Conservation (phyloP, 2,329 filamentous ascomycete species). For the Cladosporium colombiae region DNA sequence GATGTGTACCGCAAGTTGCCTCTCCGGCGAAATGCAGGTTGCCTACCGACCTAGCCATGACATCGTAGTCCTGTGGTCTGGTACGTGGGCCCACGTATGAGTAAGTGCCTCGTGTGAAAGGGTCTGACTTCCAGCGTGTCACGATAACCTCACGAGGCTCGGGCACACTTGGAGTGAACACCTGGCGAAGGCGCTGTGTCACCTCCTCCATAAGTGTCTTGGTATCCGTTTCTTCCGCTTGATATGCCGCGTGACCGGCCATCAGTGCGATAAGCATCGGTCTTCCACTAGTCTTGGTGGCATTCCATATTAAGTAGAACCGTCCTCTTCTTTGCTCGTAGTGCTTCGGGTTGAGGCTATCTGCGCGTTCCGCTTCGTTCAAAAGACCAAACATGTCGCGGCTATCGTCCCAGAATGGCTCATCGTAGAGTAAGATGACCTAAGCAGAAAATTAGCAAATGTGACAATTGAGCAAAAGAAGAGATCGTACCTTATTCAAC, state of each 20-base stretch:
- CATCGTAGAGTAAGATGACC: slow-evolving; percentile 82
- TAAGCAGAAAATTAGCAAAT: slow-evolving; percentile 30
- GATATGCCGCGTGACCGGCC: slow-evolving; percentile 90
- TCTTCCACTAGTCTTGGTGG: slow-evolving; percentile 82
- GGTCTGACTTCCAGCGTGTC: slow-evolving; percentile 88
- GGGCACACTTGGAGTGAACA: slow-evolving; percentile 70
- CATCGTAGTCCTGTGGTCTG: slow-evolving; percentile 83
- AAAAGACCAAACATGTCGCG: slow-evolving; percentile 94
- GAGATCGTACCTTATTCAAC: slow-evolving; percentile 72
- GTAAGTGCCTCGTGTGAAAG: slow-evolving; percentile 91
- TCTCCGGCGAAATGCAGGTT: slow-evolving; percentile 95
- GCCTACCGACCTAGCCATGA: slow-evolving; percentile 80
- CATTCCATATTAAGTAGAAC: slow-evolving; percentile 98
- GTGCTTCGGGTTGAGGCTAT: slow-evolving; percentile 75
- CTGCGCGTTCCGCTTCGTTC: slow-evolving; percentile 67
- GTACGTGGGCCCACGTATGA: slow-evolving; percentile 88
- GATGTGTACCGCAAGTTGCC: slow-evolving; percentile 92
- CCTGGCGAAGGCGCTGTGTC: slow-evolving; percentile 71
- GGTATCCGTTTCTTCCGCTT: slow-evolving; percentile 77
- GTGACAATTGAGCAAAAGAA: not conserved
- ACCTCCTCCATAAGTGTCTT: slow-evolving; percentile 78
- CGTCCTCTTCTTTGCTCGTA: slow-evolving; percentile 80
- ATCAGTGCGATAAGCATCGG: slow-evolving; percentile 87
- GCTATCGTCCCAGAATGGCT: slow-evolving; percentile 85
- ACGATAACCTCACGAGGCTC: slow-evolving; percentile 82